phyloP scores from a whole-genome alignment of 225 moss, liverwort and hornwort genomes.

The Pseudisothecium myosuroides region DNA sequence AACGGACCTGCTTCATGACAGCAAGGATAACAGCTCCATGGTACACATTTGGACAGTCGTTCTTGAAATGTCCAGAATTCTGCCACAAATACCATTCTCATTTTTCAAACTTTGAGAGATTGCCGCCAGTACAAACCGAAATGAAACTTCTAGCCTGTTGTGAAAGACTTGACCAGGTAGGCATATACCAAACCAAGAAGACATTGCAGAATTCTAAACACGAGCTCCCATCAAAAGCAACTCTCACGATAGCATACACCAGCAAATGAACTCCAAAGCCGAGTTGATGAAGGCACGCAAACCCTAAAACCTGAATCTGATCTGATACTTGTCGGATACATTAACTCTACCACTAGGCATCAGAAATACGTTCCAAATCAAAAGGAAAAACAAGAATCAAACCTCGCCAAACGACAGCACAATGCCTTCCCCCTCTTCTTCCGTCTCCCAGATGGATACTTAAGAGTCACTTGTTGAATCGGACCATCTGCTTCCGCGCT shows the following conservation, averaged over 20 bases:
- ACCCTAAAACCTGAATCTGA: no score
- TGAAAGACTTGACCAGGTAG: background rate
- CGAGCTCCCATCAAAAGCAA: background rate
- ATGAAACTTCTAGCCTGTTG: background rate
- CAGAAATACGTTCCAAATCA: background rate
- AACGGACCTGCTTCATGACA: background rate
- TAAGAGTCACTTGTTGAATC: background rate
- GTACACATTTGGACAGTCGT: background rate
- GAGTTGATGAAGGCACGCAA: background rate
- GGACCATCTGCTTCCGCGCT: background rate
- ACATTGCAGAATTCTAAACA: background rate
- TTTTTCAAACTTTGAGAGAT: background rate
- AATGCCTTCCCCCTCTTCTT: conserved; percentile 42
- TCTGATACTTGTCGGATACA: background rate
- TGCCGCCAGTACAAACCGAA: background rate
- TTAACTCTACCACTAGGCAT: background rate
- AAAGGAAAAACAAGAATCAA: background rate
- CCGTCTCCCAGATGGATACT: conserved; percentile 42
- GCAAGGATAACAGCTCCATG: background rate
- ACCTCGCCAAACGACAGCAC: conserved; percentile 48
- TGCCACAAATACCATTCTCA: background rate
- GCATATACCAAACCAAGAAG: background rate
- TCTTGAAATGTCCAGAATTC: background rate
- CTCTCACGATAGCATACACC: background rate
- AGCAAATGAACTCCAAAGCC: background rate